Base-by-base conservation (phyloP, 2,329 filamentous ascomycete species). In the Daldinia sp. region DNA sequence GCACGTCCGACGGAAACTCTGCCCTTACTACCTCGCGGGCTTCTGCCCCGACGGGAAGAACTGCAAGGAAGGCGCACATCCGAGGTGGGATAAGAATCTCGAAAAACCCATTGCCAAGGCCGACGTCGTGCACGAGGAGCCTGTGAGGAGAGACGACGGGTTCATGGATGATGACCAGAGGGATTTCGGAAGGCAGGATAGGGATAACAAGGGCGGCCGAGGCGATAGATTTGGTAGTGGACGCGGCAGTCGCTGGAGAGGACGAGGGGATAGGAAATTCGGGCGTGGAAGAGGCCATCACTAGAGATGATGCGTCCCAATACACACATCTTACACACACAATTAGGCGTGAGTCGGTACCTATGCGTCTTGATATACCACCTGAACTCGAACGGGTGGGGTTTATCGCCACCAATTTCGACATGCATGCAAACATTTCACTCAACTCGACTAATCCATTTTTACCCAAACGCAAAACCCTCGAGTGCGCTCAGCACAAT, bases 1-100 rank as follows among this genome's bases (percentile, higher is more conserved):
- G 74, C 96, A 99, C 81, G 90, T 97, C 63, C 89, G 94, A 67
- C 90, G 92, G 71, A 90, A 87, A 72, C 80, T 97, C 6, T 99
- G 96, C 78, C 85, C 85, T 1, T 97, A 91, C 79, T 99, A 97
- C 78, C 84, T 98, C 15, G 93, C 93, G 6, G 96, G 96, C 1
- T 99, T 99, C 83, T 99, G 96, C 78, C 96, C 96, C 0, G 92
- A 97, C 62, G 95, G 80, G 1, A 86, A 84, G 68, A 83, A 84
- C 6, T 99, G 96, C 81, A 90, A 89, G 77, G 88, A 91, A 70
- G 93, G 93, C 20, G 91, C 93, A 5, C 96, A 99, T 80, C 90
- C 95, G 2, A 87, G 90, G 67, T 98, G 93, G 90, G 88, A 90
- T 26, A 88, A 88, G 75, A 90, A 94, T 70, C 82, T 94, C 42